phyloP scores from a whole-genome alignment of 2,329 filamentous ascomycete genomes.

The Aspergillus sergii region DNA sequence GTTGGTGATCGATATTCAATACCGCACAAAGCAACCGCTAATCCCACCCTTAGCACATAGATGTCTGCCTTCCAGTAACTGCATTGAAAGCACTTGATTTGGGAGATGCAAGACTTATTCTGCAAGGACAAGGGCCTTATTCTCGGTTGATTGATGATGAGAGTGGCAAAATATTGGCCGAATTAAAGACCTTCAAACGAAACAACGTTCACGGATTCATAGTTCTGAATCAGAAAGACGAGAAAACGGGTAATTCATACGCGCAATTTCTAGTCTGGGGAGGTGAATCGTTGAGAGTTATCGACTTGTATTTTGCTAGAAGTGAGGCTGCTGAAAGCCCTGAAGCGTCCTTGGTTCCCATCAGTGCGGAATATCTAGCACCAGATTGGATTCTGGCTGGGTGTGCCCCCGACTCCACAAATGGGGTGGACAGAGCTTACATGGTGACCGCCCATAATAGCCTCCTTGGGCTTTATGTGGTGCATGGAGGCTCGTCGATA shows the following conservation, averaged over 20 bases:
- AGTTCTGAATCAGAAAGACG: constrained; percentile 24
- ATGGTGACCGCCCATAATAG: constrained; percentile 88
- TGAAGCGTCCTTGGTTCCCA: constrained; percentile 27
- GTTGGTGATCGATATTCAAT: constrained; percentile 23
- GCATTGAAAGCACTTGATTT: constrained; percentile 38
- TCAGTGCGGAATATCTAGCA: constrained; percentile 49
- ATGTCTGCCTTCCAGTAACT: constrained; percentile 48
- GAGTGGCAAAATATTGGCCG: constrained; percentile 31
- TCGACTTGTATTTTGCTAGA: constrained; percentile 33
- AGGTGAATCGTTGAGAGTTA: constrained; percentile 56
- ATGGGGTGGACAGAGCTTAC: constrained; percentile 49
- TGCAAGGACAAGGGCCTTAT: constrained; percentile 45
- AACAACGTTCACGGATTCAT: constrained; percentile 45
- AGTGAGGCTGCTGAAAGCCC: constrained; percentile 27
- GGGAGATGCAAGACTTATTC: constrained; percentile 30
- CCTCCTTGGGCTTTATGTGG: constrained; percentile 56
- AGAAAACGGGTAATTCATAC: constrained; percentile 15
- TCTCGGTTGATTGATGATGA: constrained; percentile 36
- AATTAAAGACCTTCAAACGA: constrained; percentile 37
- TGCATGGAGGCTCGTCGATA: constrained; percentile 16
- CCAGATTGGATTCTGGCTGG: constrained; percentile 80
- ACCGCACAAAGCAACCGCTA: constrained; percentile 18
- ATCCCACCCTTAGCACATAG: constrained; percentile 38
- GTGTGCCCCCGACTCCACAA: constrained; percentile 38
- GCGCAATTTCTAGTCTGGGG: constrained; percentile 67